Percentiles rank a stretch among this genome's conserved stretches.
phyloP scores from a whole-genome alignment of 331 rosid species.

The Cucumis variabilis region DNA sequence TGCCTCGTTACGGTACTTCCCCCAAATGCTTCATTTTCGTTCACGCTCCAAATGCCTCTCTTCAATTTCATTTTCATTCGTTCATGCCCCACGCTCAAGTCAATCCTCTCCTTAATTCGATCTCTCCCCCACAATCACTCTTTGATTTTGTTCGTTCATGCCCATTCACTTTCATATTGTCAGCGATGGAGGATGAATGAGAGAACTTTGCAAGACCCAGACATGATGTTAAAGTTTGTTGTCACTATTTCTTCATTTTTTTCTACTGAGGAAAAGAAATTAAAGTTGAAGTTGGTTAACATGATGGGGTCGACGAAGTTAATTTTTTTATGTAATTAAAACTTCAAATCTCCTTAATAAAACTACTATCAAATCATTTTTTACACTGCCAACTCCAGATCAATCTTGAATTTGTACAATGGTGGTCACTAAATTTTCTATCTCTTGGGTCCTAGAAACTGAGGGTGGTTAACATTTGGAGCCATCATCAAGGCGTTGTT shows the following conservation, averaged over 20 bases:
- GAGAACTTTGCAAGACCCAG: no score
- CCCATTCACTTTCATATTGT: no score
- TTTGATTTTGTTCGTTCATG: no score
- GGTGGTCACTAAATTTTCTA: slow-evolving; percentile 60
- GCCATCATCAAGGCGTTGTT: slow-evolving; percentile 35
- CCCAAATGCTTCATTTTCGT: no score
- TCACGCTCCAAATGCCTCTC: no score
- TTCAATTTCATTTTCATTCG: no score
- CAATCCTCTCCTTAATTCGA: no score
- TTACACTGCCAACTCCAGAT: slow-evolving; percentile 47
- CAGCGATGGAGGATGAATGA: no score
- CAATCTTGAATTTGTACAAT: slow-evolving; percentile 33
- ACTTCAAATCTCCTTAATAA: slow-evolving; percentile 40
- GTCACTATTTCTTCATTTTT: slow-evolving; percentile 22
- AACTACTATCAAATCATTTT: slow-evolving; percentile 56
- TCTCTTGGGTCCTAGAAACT: slow-evolving; percentile 51
- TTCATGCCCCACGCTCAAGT: no score
- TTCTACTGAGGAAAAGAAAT: background rate
- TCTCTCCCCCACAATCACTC: no score
- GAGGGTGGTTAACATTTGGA: slow-evolving; percentile 38
- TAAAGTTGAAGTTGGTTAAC: slow-evolving; percentile 33
- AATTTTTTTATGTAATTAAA: slow-evolving; percentile 32
- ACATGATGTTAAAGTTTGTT: slow-evolving; percentile 12
- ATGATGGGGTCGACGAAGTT: slow-evolving; percentile 35
- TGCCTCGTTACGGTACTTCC: no score